A percentile compares a stretch with the other conserved stretches of the same genome.
These are phyloP conservation scores for Tricholoma flavovirens DNA, from an alignment of 768 basidiomycete species.

Conservation along the genomic window DNA sequence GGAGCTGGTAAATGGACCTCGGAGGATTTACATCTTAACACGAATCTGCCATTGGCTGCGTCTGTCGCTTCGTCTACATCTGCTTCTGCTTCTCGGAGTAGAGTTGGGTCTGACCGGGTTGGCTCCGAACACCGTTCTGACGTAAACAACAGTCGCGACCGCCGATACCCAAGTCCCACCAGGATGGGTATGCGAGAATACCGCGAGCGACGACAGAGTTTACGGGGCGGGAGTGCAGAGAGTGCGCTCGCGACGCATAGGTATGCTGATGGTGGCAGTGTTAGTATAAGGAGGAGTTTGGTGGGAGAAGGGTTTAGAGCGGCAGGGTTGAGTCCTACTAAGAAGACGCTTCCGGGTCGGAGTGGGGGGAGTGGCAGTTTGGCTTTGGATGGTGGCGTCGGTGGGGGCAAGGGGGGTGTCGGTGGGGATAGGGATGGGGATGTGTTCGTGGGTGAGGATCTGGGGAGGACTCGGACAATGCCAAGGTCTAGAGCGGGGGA, in stretches of 20 bases:
- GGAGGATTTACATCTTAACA: constrained; percentile 29
- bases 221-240: constrained; percentile 67
- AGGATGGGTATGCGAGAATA: constrained; percentile 17
- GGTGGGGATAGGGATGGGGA: neutral
- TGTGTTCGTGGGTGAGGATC: constrained; percentile 4
- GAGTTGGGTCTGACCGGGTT: neutral
- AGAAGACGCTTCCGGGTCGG: constrained; percentile 11
- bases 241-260: constrained; percentile 37
- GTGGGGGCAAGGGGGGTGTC: constrained; percentile 10
- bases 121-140: neutral
- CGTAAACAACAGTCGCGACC: neutral
- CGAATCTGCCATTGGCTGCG: neutral
- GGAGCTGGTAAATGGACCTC: constrained; percentile 42
- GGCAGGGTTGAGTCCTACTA: constrained; percentile 52
- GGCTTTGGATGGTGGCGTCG: constrained; percentile 4
- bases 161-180: constrained; percentile 3
- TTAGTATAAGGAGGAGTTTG: constrained; percentile 39
- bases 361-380: constrained; percentile 14
- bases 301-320: constrained; percentile 66
- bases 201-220: constrained; percentile 47
- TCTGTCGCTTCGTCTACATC: neutral
- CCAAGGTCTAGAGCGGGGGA: constrained; percentile 6
- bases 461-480: constrained; percentile 11
- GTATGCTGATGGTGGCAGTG: neutral
- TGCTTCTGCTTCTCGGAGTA: neutral